Base-by-base conservation (phyloP, 805 yeast genomes). In the Wickerhamomyces bovis region DNA sequence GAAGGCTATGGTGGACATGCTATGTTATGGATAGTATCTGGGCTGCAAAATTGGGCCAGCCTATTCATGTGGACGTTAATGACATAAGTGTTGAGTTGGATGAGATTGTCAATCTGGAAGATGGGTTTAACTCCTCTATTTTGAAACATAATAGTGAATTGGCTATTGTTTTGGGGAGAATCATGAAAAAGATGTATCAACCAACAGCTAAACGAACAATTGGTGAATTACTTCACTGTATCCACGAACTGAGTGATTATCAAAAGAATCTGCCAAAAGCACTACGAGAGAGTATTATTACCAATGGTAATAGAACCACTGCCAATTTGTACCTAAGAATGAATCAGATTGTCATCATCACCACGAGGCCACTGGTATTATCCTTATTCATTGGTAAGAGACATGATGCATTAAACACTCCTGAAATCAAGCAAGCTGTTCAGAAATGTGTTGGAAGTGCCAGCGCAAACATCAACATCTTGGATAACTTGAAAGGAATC, bases 1-100 rank as follows among this genome's bases (percentile, higher is more conserved):
- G 67, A 47, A 58, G 68, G 41, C 54, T 67, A 4, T 69, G 72
- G 71, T 69, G 73, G 73, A 66, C 73, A 11, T 63, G 64, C 19
- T 67, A 62, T 49, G 57, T 64, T 6, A 56, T 68, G 53, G 70
- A 67, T 43, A 61, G 65, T 19, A 58, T 64, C 20, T 68, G 70
- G 54, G 61, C 67, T n/a, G 66, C 71, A 4, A 62, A 68, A 35
- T 51, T 67, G 21, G 64, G 70, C 19, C 61, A 66, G 31, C 71
- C 72, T 0, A 57, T 60, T n/a, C 69, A 62, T 48, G 62, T 68
- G 33, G 62, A 61, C 36, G 58, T 54, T 38, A 53, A 61, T 41
- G 66, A 64, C 48, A 63, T 66, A 11, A 66, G 64, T 36, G 61
- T 61, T 19, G 70, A 64, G 19, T 46, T 62, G 7, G 49, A 47